phyloP scores from a whole-genome alignment of 495 filamentous ascomycete genomes.

The Trichoderma reesei region DNA sequence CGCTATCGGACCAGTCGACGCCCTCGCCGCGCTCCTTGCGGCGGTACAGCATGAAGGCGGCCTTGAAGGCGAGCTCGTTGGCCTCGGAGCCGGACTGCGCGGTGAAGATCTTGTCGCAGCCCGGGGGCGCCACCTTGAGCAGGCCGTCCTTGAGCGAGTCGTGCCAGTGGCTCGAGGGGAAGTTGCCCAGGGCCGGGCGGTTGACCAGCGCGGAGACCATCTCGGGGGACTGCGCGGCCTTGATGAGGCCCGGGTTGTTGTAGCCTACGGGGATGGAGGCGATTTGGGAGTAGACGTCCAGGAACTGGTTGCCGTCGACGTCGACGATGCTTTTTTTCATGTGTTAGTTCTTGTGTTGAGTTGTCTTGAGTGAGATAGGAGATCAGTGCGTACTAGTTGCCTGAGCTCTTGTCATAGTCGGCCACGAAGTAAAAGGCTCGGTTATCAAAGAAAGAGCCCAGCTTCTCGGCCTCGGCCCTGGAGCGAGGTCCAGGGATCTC shows the following conservation, averaged over 20 bases:
- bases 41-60: conserved; percentile 94
- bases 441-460: conserved; percentile 85
- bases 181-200: conserved; percentile 90
- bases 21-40: conserved; percentile 76
- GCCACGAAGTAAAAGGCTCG: conserved; percentile 87
- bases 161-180: conserved; percentile 85
- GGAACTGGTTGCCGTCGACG: conserved; percentile 69
- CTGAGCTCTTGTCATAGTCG: conserved; percentile 65
- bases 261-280: conserved; percentile 96
- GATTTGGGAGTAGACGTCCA: conserved; percentile 88
- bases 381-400: conserved; percentile 40
- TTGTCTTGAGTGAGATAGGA: not conserved
- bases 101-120: conserved; percentile 92
- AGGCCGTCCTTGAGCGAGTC: conserved; percentile 74
- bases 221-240: conserved; percentile 61
- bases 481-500: conserved; percentile 78
- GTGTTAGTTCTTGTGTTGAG: not conserved
- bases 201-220: conserved; percentile 84
- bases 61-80: conserved; percentile 97
- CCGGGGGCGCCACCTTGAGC: conserved; percentile 80
- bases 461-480: conserved; percentile 47
- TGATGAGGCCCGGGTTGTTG: conserved; percentile 75
- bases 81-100: conserved; percentile 92
- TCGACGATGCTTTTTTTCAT: conserved; percentile 53
- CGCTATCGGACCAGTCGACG: conserved; percentile 76